Evolutionary conservation across 2,329 filamentous ascomycete genomes (phyloP), one percentile per base, ranked within the genome.

Genomic region (Trichoderma sp.): DNA sequence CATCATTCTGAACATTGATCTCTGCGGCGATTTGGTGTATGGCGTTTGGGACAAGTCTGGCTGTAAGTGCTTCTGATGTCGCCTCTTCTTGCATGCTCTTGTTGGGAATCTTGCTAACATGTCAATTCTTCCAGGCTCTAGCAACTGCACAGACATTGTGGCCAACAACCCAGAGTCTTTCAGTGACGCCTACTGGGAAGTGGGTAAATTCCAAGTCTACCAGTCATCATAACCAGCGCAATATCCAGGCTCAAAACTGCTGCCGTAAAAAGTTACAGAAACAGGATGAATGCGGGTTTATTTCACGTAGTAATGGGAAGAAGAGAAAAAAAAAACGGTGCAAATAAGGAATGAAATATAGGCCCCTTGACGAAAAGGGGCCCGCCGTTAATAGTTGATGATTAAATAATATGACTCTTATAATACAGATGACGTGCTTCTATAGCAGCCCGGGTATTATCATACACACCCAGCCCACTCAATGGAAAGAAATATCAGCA

Each of bases 1-100:
- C 72, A 90, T 91, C 72, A 83, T 91, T 71, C 84, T 84, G 52
- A 90, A 91, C 73, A 90, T 91, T 71, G 86, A 89, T 75, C 78
- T 91, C 8, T 91, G 89, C 71, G 89, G 89, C 0, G 77, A 84
- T 51, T 81, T 86, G 72, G 85, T 84, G 4, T 83, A 84, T 56
- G 79, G 78, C 3, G 77, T 79, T 39, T 87, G 83, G 73, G 77
- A 78, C 2, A 72, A 77, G 14, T 85, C 85, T 24, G 83, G 81
- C 65, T 84, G 83, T 80, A 74, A 76, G 78, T 75, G 11, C 18
- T 21, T 11, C 21, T 28, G 14, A 43, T 8, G n/a, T 18, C 1
- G 16, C 16, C 14, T 32, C 18, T 7, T 2, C 10, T 21, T 24
- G 4, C n/a, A 11, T 21, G 16, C 2, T 8, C 18, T 18, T 18